These are phyloP conservation scores for Candida silvatica DNA, from an alignment of 805 yeast species.

Conservation along the genomic window DNA sequence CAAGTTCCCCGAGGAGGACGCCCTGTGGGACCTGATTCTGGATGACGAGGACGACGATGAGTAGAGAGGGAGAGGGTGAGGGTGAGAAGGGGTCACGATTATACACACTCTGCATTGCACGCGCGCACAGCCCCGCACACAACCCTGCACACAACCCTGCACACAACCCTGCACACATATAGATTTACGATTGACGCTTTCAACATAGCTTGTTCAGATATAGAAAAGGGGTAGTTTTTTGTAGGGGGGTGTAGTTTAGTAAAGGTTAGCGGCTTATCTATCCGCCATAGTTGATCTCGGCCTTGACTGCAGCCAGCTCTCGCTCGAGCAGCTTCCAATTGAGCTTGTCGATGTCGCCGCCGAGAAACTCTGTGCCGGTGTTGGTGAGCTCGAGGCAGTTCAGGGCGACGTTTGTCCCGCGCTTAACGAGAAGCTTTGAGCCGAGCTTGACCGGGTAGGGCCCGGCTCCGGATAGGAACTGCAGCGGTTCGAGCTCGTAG, in stretches of 20 bases:
- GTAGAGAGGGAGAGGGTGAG: not conserved
- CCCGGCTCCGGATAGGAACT: constrained; percentile 30
- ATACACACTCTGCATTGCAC: no score
- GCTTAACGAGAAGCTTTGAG: constrained; percentile 42
- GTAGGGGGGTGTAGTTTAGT: no score
- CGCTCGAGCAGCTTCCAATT: constrained; percentile 21
- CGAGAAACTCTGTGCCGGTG: constrained; percentile 14
- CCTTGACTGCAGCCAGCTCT: constrained; percentile 30
- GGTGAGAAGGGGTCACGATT: not conserved
- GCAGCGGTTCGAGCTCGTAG: constrained; percentile 44
- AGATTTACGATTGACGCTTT: not conserved
- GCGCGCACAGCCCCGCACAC: no score
- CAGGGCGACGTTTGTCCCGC: constrained; percentile 37
- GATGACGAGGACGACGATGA: constrained; percentile 7
- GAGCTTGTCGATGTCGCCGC: constrained; percentile 21
- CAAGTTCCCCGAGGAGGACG: constrained; percentile 64
- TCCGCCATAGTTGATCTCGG: constrained; percentile 16
- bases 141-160: no score
- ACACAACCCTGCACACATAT: not conserved
- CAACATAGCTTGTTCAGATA: no score
- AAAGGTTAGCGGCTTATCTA: not conserved
- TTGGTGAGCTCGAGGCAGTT: constrained; percentile 32
- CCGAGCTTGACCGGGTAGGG: constrained; percentile 41
- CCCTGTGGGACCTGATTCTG: constrained; percentile 64
- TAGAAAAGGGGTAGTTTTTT: no score